Conservation (phyloP, 306 rosid genomes). For the Prunus padus region DNA sequence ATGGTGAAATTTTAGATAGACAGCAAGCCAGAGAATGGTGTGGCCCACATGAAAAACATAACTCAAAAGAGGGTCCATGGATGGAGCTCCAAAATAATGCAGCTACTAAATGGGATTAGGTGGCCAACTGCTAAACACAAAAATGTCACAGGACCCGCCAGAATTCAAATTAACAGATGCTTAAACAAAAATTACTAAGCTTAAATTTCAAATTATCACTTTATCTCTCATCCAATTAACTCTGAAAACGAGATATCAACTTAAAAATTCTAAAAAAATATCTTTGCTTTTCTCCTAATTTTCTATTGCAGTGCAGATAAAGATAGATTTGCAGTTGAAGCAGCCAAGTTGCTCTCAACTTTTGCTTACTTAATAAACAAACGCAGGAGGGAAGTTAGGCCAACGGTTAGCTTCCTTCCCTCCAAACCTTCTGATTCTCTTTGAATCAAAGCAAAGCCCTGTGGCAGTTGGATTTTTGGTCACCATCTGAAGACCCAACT, state of each 20-base stretch:
- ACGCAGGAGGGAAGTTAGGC: conserved; percentile 66
- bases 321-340: conserved; percentile 38
- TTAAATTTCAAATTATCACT: conserved; percentile 21
- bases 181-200: conserved; percentile 1
- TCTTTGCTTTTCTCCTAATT: conserved; percentile 20
- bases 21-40: conserved; percentile 16
- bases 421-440: conserved; percentile 69
- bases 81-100: conserved; percentile 22
- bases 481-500: conserved; percentile 73
- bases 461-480: conserved; percentile 64
- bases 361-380: conserved; percentile 42
- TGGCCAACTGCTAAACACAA: conserved; percentile 47
- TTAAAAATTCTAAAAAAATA: neutral
- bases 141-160: conserved; percentile 49
- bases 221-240: conserved; percentile 44
- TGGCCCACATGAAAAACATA: conserved; percentile 24
- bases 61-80: conserved; percentile 26
- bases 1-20: neutral
- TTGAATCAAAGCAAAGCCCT: conserved; percentile 66
- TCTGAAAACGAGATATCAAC: conserved; percentile 19
- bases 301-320: conserved; percentile 16
- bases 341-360: conserved; percentile 43
- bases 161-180: conserved; percentile 44
- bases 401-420: conserved; percentile 76
- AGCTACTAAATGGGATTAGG: conserved; percentile 50